Conservation (phyloP, 495 filamentous ascomycete genomes). For the Tuber umbilicatum region DNA sequence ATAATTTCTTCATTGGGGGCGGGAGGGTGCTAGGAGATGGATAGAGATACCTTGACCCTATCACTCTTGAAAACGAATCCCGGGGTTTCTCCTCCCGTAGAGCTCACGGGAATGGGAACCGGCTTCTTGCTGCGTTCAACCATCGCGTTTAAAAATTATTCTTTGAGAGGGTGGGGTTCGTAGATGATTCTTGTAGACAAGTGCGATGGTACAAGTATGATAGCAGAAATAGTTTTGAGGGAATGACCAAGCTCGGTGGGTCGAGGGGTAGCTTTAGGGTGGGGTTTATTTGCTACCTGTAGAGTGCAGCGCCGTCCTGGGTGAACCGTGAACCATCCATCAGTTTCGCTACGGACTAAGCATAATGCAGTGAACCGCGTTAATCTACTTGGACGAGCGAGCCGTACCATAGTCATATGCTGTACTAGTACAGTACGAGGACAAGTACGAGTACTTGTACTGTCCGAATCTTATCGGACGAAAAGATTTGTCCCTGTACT, state of each 20-base stretch:
- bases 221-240: neutral
- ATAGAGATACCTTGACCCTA: conserved; percentile 33
- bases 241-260: neutral
- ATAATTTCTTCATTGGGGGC: conserved; percentile 60
- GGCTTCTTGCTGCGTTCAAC: conserved; percentile 84
- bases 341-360: too few species aligned
- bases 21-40: conserved; percentile 48
- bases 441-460: too few species aligned
- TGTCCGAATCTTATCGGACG: too few species aligned
- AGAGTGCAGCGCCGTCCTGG: neutral
- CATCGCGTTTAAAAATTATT: conserved; percentile 44
- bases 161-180: neutral
- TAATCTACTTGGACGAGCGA: neutral
- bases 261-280: neutral
- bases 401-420: too few species aligned
- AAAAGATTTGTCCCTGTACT: too few species aligned
- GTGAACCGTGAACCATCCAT: too few species aligned
- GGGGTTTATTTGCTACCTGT: neutral
- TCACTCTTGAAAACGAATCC: conserved; percentile 29
- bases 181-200: neutral
- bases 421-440: neutral
- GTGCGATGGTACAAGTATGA: neutral
- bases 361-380: neutral
- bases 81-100: conserved; percentile 42
- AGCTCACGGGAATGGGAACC: conserved; percentile 62